phyloP scores from a whole-genome alignment of 2,329 filamentous ascomycete species.

The Fusarium circinatum region DNA sequence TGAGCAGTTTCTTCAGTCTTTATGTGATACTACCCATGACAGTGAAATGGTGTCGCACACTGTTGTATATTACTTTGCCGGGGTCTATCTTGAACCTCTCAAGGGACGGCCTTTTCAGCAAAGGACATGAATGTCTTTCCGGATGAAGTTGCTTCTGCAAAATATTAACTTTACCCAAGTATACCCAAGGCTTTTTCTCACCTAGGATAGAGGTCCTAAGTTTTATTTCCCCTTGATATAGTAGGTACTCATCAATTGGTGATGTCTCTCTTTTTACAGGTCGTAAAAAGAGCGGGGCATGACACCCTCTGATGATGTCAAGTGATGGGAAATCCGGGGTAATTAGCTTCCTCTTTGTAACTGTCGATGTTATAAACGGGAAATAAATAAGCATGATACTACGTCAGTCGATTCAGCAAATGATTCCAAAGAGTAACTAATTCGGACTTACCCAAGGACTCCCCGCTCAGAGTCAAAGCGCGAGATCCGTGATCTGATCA shows the following conservation, averaged over 20 bases:
- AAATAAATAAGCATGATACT: not conserved
- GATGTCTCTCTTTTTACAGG: not conserved
- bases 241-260: not conserved
- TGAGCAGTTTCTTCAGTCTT: not conserved
- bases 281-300: constrained; percentile 17
- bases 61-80: not conserved
- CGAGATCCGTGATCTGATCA: constrained; percentile 1
- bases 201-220: no score
- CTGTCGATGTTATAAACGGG: not conserved
- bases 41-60: not conserved
- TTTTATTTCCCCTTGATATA: no score
- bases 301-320: constrained; percentile 30
- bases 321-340: constrained; percentile 35
- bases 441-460: not conserved
- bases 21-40: not conserved
- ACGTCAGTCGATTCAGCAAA: constrained; percentile 3
- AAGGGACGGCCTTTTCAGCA: not conserved
- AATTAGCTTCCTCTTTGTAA: not conserved
- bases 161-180: no score
- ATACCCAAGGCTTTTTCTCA: no score
- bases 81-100: not conserved
- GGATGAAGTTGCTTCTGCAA: not conserved
- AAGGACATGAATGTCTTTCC: not conserved
- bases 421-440: constrained; percentile 8
- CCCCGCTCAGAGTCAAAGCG: not conserved